These are phyloP conservation scores for Colletotrichum lini DNA, from an alignment of 2,329 filamentous ascomycete species.

Conservation along the genomic window DNA sequence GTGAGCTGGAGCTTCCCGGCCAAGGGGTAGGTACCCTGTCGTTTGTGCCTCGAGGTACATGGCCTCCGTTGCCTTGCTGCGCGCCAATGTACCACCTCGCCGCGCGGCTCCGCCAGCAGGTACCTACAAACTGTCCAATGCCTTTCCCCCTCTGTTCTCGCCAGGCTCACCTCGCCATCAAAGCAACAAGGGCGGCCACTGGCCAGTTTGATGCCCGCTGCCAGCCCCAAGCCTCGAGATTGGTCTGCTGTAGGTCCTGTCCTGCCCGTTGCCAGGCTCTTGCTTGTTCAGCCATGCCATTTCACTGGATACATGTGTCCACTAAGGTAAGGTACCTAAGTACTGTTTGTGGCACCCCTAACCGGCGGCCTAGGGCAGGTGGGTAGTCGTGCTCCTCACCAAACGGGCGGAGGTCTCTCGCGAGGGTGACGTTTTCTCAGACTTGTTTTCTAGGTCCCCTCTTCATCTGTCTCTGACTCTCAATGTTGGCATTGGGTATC, in stretches of 20 bases:
- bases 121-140: not conserved
- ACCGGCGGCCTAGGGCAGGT: constrained; percentile 18
- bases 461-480: not conserved
- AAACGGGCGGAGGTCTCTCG: constrained; percentile 24
- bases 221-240: constrained; percentile 26
- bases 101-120: not conserved
- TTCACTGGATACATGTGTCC: constrained; percentile 23
- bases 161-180: constrained; percentile 25
- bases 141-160: not conserved
- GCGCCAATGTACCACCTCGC: not conserved
- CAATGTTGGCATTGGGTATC: constrained; percentile 1
- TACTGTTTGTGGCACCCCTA: not conserved
- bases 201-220: constrained; percentile 24
- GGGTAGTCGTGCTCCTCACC: constrained; percentile 5
- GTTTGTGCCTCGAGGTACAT: constrained; percentile 10
- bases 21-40: not conserved
- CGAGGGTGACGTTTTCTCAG: not conserved
- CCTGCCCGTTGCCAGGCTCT: constrained; percentile 23
- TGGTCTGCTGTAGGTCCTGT: constrained; percentile 17
- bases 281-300: constrained; percentile 25
- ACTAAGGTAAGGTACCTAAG: not conserved
- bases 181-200: constrained; percentile 22
- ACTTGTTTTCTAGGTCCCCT: not conserved
- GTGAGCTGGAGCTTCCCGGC: not conserved
- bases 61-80: not conserved